These are phyloP conservation scores for Ophiostoma quercus DNA, from an alignment of 2,329 filamentous ascomycete genomes.

Conservation along the genomic window DNA sequence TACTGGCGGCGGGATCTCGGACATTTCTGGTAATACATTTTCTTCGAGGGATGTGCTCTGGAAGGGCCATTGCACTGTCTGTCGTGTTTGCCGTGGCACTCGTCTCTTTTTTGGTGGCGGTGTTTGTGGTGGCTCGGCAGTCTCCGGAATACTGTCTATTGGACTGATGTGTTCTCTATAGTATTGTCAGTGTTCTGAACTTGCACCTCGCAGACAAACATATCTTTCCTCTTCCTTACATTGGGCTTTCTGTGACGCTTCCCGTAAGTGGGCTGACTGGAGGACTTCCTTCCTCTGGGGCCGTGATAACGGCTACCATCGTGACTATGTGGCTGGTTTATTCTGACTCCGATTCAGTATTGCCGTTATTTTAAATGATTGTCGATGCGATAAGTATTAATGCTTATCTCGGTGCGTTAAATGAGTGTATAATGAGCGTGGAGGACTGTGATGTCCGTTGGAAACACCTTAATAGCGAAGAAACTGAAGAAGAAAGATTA, in stretches of 20 bases:
- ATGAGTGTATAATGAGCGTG: slow-evolving; percentile 6
- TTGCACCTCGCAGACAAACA: too few relatives aligned
- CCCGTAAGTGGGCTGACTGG: background rate
- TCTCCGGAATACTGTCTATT: background rate
- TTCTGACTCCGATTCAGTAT: background rate
- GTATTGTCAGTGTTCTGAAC: background rate
- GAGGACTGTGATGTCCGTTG: background rate
- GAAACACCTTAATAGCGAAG: background rate
- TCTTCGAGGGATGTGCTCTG: slow-evolving; percentile 33
- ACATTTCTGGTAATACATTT: slow-evolving; percentile 16
- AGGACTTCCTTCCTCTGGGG: background rate
- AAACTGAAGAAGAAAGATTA: background rate
- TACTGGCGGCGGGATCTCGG: background rate
- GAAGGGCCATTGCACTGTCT: slow-evolving; percentile 36
- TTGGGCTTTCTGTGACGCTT: background rate
- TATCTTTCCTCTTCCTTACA: background rate
- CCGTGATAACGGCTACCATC: background rate
- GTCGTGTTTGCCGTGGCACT: slow-evolving; percentile 18
- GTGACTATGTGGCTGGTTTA: background rate
- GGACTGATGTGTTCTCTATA: background rate
- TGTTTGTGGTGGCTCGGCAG: background rate
- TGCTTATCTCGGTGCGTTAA: background rate
- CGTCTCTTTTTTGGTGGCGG: background rate
- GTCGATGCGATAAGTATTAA: background rate
- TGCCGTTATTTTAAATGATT: background rate